Conservation (phyloP, 805 yeast species). For the Monosporozyma siamensis region DNA sequence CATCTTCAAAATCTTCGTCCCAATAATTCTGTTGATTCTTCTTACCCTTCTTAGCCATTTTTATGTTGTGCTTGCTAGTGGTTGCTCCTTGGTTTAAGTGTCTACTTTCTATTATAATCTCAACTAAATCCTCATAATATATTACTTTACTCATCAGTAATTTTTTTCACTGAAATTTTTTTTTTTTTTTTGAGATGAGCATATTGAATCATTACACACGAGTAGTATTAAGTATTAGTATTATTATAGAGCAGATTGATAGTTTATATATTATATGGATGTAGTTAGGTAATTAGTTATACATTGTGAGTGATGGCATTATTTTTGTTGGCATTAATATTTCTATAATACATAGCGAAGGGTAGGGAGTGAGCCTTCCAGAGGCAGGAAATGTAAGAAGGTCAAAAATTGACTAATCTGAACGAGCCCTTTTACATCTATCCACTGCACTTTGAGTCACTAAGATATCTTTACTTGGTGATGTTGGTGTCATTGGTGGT, state of each 20-base stretch:
- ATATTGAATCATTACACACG: not conserved
- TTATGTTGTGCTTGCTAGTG: slow-evolving; percentile 1
- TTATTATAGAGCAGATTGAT: no score
- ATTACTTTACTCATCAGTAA: no score
- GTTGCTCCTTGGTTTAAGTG: no score
- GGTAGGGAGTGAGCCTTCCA: not conserved
- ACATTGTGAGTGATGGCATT: no score
- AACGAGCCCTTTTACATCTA: slow-evolving; percentile 9
- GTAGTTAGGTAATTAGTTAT: not conserved
- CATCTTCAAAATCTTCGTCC: slow-evolving; percentile 64
- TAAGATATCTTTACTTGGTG: not conserved
- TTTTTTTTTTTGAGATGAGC: not conserved
- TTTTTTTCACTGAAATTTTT: not conserved
- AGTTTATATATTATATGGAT: not conserved
- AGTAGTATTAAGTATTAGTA: no score
- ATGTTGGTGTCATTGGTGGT: not conserved
- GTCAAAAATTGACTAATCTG: slow-evolving; percentile 7
- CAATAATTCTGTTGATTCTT: slow-evolving; percentile 67
- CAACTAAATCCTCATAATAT: not conserved
- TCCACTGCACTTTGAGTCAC: not conserved
- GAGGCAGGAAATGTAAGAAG: not conserved
- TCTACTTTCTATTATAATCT: no score
- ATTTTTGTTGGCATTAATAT: not conserved
- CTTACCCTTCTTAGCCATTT: slow-evolving; percentile 46
- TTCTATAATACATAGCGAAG: not conserved